Evolutionary conservation across 228 moss, liverwort and hornwort genomes (phyloP), one percentile per base, ranked within the genome.

Genomic region (Sphagnum fallax): DNA sequence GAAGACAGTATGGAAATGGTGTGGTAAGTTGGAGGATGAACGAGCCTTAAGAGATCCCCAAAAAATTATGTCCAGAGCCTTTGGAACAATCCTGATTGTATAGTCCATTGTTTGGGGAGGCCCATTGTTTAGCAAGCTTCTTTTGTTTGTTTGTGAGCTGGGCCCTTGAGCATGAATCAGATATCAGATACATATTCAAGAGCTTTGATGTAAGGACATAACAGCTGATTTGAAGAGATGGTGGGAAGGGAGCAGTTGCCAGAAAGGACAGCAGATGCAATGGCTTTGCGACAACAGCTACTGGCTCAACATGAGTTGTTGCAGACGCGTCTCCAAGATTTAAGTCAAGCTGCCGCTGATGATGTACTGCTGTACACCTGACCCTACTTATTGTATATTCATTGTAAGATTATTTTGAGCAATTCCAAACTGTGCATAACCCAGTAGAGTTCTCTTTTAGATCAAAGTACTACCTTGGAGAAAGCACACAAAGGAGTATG

Each of bases 261-360:
- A 58, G 90, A 92, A 78, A 86, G 93, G 72, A 92, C 98, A 48
- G 89, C 86, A 50, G 94, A 93, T 84, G 98, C 91, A 8, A 84
- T 89, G 68, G 87, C 92, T 58, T 83, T 98, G 15, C 85, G 92
- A 32, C 98, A 98, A 78, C 85, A 88, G 65, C 78, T 98, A 64
- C 73, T 98, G 53, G 84, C 84, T 60, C 98, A 98, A 73, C 86
- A 98, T 75, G 92, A 92, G 76, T 75, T 76, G 62, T 78, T 94
- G 67, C 89, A 98, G 75, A 65, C 71, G 47, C 88, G 93, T 62
- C 87, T 98, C 14, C 78, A 88, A 74, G 75, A 71, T 60, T 72
- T 98, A 52, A 84, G 89, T 61, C 81, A 84, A 68, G 83, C 89
- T 74, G 84, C 98, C 67, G 86, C 84, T 64, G 79, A 87, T 80